Evolutionary conservation across 2,329 filamentous ascomycete species (phyloP).

Genomic region (Cadophora sp.): DNA sequence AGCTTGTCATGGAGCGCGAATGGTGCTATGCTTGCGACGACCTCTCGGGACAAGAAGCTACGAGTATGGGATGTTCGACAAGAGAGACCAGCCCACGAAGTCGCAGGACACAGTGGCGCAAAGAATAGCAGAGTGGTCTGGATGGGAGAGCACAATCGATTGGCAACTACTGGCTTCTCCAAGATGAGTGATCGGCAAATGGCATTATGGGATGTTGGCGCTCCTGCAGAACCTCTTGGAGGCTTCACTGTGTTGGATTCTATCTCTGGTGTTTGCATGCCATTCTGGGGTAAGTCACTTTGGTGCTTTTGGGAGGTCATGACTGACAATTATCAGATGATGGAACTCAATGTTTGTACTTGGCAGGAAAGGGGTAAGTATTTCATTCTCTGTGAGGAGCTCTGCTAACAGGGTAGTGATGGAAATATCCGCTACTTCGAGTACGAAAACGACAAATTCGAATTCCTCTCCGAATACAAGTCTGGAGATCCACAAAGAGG

Average conservation of each 20-base stretch:
- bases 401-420: conserved; percentile 63
- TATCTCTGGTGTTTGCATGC: conserved; percentile 98
- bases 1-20: conserved; percentile 95
- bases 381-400: background rate
- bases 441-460: conserved; percentile 98
- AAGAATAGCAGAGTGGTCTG: conserved; percentile 98
- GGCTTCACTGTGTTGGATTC: conserved; percentile 92
- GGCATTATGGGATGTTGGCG: conserved; percentile 92
- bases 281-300: conserved; percentile 80
- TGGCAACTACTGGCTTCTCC: conserved; percentile 96
- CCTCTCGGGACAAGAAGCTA: conserved; percentile 97
- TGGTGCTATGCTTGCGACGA: conserved; percentile 86
- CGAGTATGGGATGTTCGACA: conserved; percentile 97
- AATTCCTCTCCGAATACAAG: conserved; percentile 96
- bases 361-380: conserved; percentile 93
- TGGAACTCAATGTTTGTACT: conserved; percentile 90
- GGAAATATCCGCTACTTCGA: conserved; percentile 99
- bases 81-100: conserved; percentile 85
- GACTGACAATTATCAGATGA: conserved; percentile 64
- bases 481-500: conserved; percentile 95
- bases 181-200: conserved; percentile 98
- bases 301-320: conserved; percentile 31
- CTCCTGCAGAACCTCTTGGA: conserved; percentile 79
- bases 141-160: conserved; percentile 95
- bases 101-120: conserved; percentile 84